Percentiles rank a stretch among this genome's conserved stretches.
Conservation (phyloP, 257 asterid species). For the Striga asiatica region DNA sequence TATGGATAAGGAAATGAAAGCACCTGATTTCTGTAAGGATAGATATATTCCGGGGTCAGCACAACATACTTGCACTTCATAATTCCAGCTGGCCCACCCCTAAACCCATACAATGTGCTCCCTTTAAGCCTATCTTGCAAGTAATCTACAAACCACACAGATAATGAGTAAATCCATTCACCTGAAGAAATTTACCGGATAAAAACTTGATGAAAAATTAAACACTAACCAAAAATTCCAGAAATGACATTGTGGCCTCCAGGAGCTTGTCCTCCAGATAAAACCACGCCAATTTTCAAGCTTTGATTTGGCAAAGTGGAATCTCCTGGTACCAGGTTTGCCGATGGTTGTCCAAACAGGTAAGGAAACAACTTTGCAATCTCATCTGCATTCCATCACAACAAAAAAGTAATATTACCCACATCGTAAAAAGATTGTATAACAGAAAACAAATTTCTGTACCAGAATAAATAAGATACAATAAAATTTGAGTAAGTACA, state of each 20-base stretch:
- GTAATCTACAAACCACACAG: slow-evolving; percentile 46
- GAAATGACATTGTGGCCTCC: slow-evolving; percentile 98
- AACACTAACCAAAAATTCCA: slow-evolving; percentile 72
- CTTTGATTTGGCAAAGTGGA: slow-evolving; percentile 19
- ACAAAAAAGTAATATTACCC: background rate
- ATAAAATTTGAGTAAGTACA: too few relatives aligned
- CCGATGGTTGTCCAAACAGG: slow-evolving; percentile 90
- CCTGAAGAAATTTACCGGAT: background rate
- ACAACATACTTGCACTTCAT: slow-evolving; percentile 79
- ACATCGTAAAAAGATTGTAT: too few relatives aligned
- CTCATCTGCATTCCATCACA: slow-evolving; percentile 49
- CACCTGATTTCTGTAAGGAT: slow-evolving; percentile 97
- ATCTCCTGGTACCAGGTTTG: slow-evolving; percentile 50
- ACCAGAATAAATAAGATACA: too few relatives aligned
- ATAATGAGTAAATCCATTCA: background rate
- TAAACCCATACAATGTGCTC: slow-evolving; percentile 85
- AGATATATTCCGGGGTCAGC: slow-evolving; percentile 71
- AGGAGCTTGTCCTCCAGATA: slow-evolving; percentile 99
- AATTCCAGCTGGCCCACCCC: slow-evolving; percentile 98
- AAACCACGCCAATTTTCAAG: slow-evolving; percentile 85
- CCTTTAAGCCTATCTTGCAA: slow-evolving; percentile 86
- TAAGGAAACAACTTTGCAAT: slow-evolving; percentile 80
- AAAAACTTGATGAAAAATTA: background rate
- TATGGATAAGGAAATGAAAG: background rate
- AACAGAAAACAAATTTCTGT: too few relatives aligned